Percentiles rank a stretch among this genome's conserved stretches.
Evolutionary conservation across 2,329 filamentous ascomycete species (phyloP).

Genomic region (Emmonsiellopsis sp.): DNA sequence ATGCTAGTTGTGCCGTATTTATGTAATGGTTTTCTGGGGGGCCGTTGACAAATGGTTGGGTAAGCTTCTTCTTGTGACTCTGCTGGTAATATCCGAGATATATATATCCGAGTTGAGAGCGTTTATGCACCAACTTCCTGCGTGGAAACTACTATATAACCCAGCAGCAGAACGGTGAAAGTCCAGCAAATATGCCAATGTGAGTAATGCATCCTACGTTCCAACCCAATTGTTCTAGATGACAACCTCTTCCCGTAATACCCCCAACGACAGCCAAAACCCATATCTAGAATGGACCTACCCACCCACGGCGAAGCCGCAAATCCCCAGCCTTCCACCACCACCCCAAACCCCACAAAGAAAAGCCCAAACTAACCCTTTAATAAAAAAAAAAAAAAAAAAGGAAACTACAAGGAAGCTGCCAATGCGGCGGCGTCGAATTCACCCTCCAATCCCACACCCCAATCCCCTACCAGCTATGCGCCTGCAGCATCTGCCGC

Average conservation of each 20-base stretch:
- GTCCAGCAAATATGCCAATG: conserved; percentile 16
- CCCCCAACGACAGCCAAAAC: neutral
- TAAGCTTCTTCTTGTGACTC: too few relatives aligned
- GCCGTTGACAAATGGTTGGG: too few relatives aligned
- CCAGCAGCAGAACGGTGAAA: too few relatives aligned
- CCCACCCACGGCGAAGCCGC: neutral
- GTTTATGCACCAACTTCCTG: too few relatives aligned
- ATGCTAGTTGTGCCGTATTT: too few relatives aligned
- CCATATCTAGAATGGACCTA: neutral
- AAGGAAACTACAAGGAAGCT: conserved; percentile 41
- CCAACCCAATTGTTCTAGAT: neutral
- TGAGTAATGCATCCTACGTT: conserved; percentile 8
- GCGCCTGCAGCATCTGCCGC: conserved; percentile 42
- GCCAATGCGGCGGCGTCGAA: conserved; percentile 41
- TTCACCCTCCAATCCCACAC: conserved; percentile 39
- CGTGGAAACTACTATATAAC: too few relatives aligned
- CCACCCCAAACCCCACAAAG: neutral
- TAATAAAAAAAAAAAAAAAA: conserved; percentile 1
- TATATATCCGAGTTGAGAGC: too few relatives aligned
- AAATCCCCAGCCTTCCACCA: neutral
- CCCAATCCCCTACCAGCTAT: conserved; percentile 41
- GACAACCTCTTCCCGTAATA: neutral
- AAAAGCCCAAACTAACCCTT: neutral
- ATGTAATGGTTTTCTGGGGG: too few relatives aligned
- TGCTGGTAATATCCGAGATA: too few relatives aligned